Evolutionary conservation across 352 stramenopile genomes (phyloP).

Genomic region (Globisporangium apiculatum): DNA sequence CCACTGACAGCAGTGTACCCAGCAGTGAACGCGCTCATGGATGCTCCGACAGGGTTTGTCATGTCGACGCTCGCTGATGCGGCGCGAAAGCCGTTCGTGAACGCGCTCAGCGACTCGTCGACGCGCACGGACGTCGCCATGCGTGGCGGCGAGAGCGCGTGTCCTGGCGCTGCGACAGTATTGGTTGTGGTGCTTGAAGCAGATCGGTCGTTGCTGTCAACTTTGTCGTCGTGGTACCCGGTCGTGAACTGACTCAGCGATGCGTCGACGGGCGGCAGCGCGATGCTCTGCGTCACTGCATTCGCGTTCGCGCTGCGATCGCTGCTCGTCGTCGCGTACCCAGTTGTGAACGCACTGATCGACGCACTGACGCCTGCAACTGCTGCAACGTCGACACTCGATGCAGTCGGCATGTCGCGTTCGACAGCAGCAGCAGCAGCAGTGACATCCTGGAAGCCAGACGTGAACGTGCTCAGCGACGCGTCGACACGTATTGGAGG

Average conservation of each 20-base stretch:
- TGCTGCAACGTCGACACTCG: no score
- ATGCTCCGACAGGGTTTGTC: constrained; percentile 14
- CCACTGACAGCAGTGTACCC: constrained; percentile 2
- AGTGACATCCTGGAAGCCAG: no score
- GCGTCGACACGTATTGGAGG: no score
- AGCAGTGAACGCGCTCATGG: constrained; percentile 32
- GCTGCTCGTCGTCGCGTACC: not conserved
- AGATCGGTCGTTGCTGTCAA: not conserved
- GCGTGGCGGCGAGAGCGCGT: no score
- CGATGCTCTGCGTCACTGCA: not conserved
- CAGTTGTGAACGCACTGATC: constrained; percentile 27
- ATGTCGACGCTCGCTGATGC: constrained; percentile 13
- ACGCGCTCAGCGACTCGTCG: constrained; percentile 30
- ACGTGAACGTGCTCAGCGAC: no score
- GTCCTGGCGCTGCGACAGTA: not conserved
- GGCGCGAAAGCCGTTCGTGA: constrained; percentile 24
- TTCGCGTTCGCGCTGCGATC: not conserved
- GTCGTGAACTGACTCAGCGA: constrained; percentile 19
- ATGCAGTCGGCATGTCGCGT: no score
- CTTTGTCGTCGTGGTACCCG: constrained; percentile 13
- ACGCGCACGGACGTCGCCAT: constrained; percentile 6
- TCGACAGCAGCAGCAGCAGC: no score
- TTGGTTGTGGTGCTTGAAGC: not conserved
- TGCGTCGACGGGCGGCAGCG: not conserved
- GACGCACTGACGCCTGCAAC: constrained; percentile 9